These are phyloP conservation scores for Saccharata proteae DNA, from an alignment of 2,329 filamentous ascomycete genomes.

Conservation along the genomic window DNA sequence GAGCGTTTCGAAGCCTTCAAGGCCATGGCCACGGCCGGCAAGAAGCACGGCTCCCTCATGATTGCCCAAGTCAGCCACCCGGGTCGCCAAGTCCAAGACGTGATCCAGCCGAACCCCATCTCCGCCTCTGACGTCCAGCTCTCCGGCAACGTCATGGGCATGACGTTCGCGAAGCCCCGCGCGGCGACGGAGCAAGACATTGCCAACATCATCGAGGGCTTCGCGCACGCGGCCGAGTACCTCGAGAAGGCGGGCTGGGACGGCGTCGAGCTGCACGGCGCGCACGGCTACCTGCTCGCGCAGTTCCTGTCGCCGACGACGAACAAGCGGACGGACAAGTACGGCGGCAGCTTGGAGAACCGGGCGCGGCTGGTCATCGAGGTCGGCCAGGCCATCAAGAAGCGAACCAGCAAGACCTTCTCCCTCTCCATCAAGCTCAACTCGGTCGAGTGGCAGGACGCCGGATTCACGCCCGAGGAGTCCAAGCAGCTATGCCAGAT, in stretches of 20 bases:
- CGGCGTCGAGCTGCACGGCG: constrained; percentile 36
- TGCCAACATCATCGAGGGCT: constrained; percentile 34
- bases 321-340: constrained; percentile 31
- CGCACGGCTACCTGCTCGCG: constrained; percentile 34
- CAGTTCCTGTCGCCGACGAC: constrained; percentile 32
- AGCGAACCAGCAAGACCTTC: constrained; percentile 25
- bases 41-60: constrained; percentile 46
- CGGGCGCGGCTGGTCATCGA: constrained; percentile 34
- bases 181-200: constrained; percentile 45
- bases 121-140: constrained; percentile 35
- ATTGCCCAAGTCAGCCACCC: constrained; percentile 52
- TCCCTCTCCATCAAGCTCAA: constrained; percentile 42
- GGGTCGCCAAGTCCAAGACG: constrained; percentile 40
- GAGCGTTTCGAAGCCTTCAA: constrained; percentile 49
- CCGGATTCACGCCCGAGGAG: constrained; percentile 29
- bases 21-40: constrained; percentile 41
- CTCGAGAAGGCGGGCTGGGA: constrained; percentile 49
- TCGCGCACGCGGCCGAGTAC: constrained; percentile 48
- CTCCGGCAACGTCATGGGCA: constrained; percentile 27
- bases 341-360: constrained; percentile 34
- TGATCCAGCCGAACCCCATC: constrained; percentile 33
- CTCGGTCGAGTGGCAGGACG: constrained; percentile 32
- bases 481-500: constrained; percentile 33
- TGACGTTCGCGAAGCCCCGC: constrained; percentile 40
- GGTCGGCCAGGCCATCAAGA: constrained; percentile 31